A percentile compares a stretch with the other conserved stretches of the same genome.
Evolutionary conservation across 73 alveolate genomes (phyloP).

Genomic region (Paramecium biaurelia): DNA sequence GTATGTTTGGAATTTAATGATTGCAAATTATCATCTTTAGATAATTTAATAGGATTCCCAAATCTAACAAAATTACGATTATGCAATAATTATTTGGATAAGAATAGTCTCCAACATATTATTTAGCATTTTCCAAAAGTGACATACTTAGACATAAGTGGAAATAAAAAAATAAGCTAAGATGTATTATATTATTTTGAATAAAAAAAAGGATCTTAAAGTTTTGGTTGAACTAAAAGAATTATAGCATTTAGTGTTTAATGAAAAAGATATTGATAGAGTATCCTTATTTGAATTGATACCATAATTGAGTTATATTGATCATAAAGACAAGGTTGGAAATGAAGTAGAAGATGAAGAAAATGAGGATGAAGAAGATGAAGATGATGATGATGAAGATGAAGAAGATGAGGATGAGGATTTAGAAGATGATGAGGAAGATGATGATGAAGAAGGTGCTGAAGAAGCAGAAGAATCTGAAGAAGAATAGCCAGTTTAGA

Average conservation of each 20-base stretch:
- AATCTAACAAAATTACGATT: not conserved
- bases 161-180: not conserved
- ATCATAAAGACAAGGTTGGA: not conserved
- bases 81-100: not conserved
- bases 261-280: not conserved
- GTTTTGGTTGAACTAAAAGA: not conserved
- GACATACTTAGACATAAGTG: not conserved
- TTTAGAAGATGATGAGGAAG: not conserved
- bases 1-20: not conserved
- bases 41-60: not conserved
- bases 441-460: not conserved
- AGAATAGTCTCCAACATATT: not conserved
- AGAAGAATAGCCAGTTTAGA: not conserved
- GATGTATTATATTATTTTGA: not conserved
- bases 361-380: not conserved
- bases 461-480: constrained; percentile 41
- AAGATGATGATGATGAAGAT: not conserved
- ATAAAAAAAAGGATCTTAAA: constrained; percentile 1
- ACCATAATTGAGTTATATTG: not conserved
- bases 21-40: not conserved
- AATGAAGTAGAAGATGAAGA: constrained; percentile 5
- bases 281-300: not conserved
- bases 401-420: not conserved
- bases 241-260: not conserved
- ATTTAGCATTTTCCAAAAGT: not conserved